A percentile compares a stretch with the other conserved stretches of the same genome.
Evolutionary conservation across 805 yeast species (phyloP).

Genomic region (Sungouiella thailandica): DNA sequence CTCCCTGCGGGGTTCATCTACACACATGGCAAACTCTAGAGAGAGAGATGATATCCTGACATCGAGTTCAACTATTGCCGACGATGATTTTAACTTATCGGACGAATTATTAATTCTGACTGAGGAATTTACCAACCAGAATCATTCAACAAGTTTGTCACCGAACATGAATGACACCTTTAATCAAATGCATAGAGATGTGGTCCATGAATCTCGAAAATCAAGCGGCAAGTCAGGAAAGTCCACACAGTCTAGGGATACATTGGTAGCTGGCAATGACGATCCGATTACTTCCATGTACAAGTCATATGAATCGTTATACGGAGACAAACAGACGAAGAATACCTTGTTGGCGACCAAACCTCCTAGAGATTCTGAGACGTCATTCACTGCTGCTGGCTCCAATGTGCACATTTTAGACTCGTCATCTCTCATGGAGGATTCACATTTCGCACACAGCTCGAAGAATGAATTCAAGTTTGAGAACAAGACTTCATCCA

Average conservation of each 20-base stretch:
- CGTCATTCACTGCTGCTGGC: conserved; percentile 4
- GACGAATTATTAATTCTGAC: conserved; percentile 6
- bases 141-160: background rate
- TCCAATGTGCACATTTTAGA: conserved; percentile 18
- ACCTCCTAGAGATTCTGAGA: conserved; percentile 4
- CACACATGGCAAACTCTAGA: conserved; percentile 4
- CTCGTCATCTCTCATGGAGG: conserved; percentile 18
- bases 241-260: conserved; percentile 19
- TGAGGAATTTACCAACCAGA: conserved; percentile 2
- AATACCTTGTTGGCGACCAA: background rate
- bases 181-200: background rate
- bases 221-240: conserved; percentile 2
- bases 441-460: conserved; percentile 6
- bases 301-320: conserved; percentile 20
- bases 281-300: conserved; percentile 22
- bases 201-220: background rate
- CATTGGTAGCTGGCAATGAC: conserved; percentile 16
- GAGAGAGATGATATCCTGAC: background rate
- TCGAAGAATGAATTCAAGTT: conserved; percentile 1
- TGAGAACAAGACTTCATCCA: background rate
- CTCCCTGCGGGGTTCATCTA: no score
- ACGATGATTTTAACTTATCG: conserved; percentile 13
- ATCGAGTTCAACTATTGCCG: conserved; percentile 17
- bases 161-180: background rate
- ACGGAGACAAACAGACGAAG: conserved; percentile 2